A percentile compares a stretch with the other conserved stretches of the same genome.
phyloP scores from a whole-genome alignment of 2,329 filamentous ascomycete species.

The Fusarium succisae region DNA sequence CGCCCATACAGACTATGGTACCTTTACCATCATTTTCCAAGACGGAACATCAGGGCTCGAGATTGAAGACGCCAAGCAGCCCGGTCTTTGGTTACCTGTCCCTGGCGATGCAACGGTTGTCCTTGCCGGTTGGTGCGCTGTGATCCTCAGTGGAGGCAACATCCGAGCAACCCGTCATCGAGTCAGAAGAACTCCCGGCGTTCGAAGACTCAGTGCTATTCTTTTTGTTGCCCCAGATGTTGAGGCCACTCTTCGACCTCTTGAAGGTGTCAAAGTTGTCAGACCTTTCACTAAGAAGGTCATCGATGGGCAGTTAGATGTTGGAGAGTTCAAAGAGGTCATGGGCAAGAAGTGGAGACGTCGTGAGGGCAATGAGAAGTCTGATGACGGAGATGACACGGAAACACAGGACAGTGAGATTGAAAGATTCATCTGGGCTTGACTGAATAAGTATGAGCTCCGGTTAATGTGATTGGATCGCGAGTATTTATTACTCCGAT shows the following conservation, averaged over 20 bases:
- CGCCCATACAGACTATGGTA: neutral
- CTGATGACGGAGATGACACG: neutral
- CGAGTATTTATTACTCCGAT: neutral
- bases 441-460: neutral
- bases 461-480: neutral
- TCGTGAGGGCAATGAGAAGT: neutral
- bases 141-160: neutral
- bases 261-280: neutral
- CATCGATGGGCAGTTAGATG: neutral
- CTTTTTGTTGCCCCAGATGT: neutral
- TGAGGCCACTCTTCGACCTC: neutral
- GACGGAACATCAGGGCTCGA: neutral
- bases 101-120: neutral
- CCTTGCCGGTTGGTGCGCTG: neutral
- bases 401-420: neutral
- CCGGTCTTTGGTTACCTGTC: neutral
- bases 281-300: neutral
- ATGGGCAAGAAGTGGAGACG: constrained; percentile 1
- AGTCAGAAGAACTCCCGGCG: neutral
- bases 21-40: neutral
- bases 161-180: neutral
- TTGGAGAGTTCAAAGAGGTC: neutral
- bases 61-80: neutral
- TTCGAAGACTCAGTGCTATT: neutral
- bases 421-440: neutral